A percentile compares a stretch with the other conserved stretches of the same genome.
These are phyloP conservation scores for Clonostachys byssicola DNA, from an alignment of 2,329 filamentous ascomycete species.

Conservation along the genomic window DNA sequence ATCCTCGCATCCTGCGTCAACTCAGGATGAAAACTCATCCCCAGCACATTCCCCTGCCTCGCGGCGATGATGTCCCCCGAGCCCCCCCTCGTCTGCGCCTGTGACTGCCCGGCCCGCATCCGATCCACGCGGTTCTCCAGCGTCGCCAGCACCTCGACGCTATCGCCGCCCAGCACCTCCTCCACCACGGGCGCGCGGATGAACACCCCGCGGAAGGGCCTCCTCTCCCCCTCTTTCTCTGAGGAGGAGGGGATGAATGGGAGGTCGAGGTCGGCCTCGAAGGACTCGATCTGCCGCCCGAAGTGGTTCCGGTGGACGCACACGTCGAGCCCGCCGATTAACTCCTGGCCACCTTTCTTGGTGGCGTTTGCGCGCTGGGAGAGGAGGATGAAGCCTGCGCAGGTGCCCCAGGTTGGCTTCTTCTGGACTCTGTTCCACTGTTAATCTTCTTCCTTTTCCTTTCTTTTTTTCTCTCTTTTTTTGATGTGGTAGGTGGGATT, in stretches of 20 bases:
- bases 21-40: constrained; percentile 94
- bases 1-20: constrained; percentile 84
- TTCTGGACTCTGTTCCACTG: constrained; percentile 56
- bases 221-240: constrained; percentile 14
- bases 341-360: constrained; percentile 86
- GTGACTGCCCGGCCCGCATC: constrained; percentile 27
- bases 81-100: constrained; percentile 35
- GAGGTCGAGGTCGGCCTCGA: constrained; percentile 70
- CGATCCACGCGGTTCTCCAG: constrained; percentile 34
- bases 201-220: constrained; percentile 74
- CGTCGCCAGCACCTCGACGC: constrained; percentile 48
- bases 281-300: constrained; percentile 88
- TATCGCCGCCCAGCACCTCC: constrained; percentile 52
- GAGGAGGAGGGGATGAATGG: constrained; percentile 58
- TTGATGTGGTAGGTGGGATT: too few relatives aligned
- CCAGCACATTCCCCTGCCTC: constrained; percentile 85
- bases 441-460: background rate
- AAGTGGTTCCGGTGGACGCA: constrained; percentile 93
- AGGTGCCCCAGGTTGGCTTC: constrained; percentile 92
- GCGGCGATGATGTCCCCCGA: constrained; percentile 80
- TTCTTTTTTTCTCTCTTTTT: background rate
- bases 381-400: constrained; percentile 88
- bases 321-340: constrained; percentile 89
- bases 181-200: constrained; percentile 94
- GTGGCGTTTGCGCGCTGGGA: constrained; percentile 83